These are phyloP conservation scores for Wickerhamia fluorescens DNA, from an alignment of 805 yeast species.

Conservation along the genomic window DNA sequence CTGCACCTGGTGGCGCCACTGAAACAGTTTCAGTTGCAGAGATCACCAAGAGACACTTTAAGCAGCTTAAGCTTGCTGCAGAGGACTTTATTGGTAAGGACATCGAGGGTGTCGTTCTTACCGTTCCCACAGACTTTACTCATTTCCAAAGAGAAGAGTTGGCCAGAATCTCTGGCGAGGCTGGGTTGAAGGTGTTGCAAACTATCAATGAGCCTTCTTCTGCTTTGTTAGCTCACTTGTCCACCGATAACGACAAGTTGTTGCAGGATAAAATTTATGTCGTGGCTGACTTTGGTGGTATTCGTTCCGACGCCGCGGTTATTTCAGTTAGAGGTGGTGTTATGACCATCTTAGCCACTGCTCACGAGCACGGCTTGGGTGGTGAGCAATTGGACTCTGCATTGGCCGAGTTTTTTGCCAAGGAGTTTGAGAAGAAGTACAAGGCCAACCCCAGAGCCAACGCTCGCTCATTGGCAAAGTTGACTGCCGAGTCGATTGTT, in stretches of 20 bases:
- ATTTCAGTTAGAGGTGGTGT: slow-evolving; percentile 91
- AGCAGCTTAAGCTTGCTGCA: slow-evolving; percentile 79
- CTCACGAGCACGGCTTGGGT: slow-evolving; percentile 76
- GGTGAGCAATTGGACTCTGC: slow-evolving; percentile 82
- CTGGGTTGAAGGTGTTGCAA: slow-evolving; percentile 79
- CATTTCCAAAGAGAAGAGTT: slow-evolving; percentile 65
- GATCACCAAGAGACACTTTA: slow-evolving; percentile 76
- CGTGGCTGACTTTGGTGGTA: slow-evolving; percentile 95
- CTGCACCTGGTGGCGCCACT: slow-evolving; percentile 38
- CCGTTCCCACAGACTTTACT: slow-evolving; percentile 86
- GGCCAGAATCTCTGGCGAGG: slow-evolving; percentile 51
- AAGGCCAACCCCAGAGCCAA: slow-evolving; percentile 73
- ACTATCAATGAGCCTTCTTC: slow-evolving; percentile 89
- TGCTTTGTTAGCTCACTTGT: slow-evolving; percentile 77
- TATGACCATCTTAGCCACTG: slow-evolving; percentile 79
- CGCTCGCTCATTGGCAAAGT: slow-evolving; percentile 82
- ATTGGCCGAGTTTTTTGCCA: slow-evolving; percentile 76
- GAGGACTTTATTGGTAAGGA: slow-evolving; percentile 82
- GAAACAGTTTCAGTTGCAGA: slow-evolving; percentile 67
- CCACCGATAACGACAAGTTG: slow-evolving; percentile 38
- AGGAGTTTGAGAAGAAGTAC: slow-evolving; percentile 88
- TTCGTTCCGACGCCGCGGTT: slow-evolving; percentile 93
- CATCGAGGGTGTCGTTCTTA: slow-evolving; percentile 76
- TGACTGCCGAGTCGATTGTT: slow-evolving; percentile 71
- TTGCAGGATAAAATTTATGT: slow-evolving; percentile 69